Percentiles rank a stretch among this genome's conserved stretches.
Conservation (phyloP, 2,329 filamentous ascomycete genomes). For the Colletotrichum tofieldiae region DNA sequence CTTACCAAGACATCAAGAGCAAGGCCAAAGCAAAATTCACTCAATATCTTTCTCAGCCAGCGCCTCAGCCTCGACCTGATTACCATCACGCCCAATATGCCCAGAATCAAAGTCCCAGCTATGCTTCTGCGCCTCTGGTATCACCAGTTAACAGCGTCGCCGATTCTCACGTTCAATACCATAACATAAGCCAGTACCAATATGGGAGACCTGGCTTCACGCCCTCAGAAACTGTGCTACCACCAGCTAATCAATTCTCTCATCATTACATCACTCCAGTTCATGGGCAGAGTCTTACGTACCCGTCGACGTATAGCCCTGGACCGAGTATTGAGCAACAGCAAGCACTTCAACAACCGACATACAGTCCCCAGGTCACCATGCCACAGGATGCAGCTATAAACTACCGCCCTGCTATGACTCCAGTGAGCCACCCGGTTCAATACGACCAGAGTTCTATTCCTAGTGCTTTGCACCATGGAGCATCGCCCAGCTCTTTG, state of each 20-base stretch:
- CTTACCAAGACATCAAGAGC: conserved; percentile 17
- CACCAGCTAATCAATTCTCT: neutral
- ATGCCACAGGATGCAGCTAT: neutral
- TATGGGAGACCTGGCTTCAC: neutral
- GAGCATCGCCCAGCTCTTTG: neutral
- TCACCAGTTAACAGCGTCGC: neutral
- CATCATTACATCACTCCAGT: neutral
- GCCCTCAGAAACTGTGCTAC: too few relatives aligned
- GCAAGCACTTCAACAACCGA: neutral
- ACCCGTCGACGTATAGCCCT: neutral
- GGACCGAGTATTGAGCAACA: neutral
- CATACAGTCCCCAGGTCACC: neutral
- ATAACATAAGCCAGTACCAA: neutral
- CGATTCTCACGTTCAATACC: too few relatives aligned
- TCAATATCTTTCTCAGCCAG: conserved; percentile 10
- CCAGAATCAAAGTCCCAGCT: neutral
- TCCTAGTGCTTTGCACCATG: neutral
- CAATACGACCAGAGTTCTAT: neutral
- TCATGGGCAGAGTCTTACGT: neutral
- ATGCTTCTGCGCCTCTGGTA: neutral
- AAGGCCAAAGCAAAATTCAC: conserved; percentile 9
- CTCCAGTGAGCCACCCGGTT: neutral
- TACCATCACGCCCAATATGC: neutral
- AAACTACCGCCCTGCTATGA: neutral
- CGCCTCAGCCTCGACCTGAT: neutral